Evolutionary conservation across 129 eudicot genomes (phyloP), one percentile per base, ranked within the genome.

Genomic region (Flaveria linearis): DNA sequence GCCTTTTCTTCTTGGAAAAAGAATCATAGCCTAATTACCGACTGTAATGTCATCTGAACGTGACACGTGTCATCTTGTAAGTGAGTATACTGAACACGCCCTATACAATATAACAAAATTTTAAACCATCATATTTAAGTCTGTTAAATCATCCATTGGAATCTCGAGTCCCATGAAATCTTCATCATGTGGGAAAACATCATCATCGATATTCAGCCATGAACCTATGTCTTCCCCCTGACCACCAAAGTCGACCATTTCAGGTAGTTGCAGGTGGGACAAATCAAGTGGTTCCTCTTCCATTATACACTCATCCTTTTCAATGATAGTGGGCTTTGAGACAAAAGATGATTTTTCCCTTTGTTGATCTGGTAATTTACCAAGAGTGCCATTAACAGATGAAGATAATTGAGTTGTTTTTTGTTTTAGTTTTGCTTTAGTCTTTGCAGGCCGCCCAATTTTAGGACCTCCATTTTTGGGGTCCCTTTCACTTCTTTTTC

Each of bases 91-190:
- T 12, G 78, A 76, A 78, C 71, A 50, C 7, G 36, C 39, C 78
- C 82, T 86, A 71, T 91, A 91, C 93, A 88, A 70, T 82, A 63
- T 28, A 15, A 15, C 69, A 78, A 65, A 41, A 60, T 78, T 63
- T 86, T 83, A 92, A 70, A 86, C 91, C 96, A 87, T 87, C 96
- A 92, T 92, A 75, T 89, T 92, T 50, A 92, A 77, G 73, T 89
- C 96, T 14, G 93, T 50, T 55, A 92, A 80, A 84, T 92, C 97
- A 83, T 92, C 97, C 97, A 89, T 92, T 55, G 97, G 97, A 76
- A 92, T 92, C 81, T 86, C 97, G 53, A 92, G 97, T 56, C 96
- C 96, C 89, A 87, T 80, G 71, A 74, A 89, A 57, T 86, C 96
- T 16, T 85, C 75, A 81, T 91, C 97, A 67, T 85, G 97, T 26